phyloP scores from a whole-genome alignment of 2,329 filamentous ascomycete genomes.

The Trichoderma arundinaceum region DNA sequence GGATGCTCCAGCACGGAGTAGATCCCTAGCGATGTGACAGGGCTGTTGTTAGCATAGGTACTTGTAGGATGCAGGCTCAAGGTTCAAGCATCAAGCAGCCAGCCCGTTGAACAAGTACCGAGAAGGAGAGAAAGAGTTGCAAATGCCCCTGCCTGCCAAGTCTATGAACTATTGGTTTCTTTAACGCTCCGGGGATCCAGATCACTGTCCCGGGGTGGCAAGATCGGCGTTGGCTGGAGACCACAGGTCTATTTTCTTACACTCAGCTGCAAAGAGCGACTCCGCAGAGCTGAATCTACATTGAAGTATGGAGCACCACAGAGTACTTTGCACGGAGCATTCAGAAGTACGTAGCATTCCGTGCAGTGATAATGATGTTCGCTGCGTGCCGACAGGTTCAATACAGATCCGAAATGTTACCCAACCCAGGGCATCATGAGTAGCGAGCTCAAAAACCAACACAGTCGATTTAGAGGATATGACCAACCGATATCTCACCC shows the following conservation, averaged over 20 bases:
- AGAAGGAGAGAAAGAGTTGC: neutral
- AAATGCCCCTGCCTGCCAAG: neutral
- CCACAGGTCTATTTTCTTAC: neutral
- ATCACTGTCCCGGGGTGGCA: conserved; percentile 5
- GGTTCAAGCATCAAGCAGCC: neutral
- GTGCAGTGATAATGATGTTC: neutral
- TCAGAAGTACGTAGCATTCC: too few relatives aligned
- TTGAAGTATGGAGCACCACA: neutral
- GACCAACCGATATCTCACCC: neutral
- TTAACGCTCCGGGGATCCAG: conserved; percentile 7
- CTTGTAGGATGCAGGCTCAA: neutral
- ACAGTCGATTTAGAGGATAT: neutral
- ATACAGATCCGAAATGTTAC: conserved; percentile 1
- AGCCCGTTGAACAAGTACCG: neutral
- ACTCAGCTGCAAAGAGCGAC: neutral
- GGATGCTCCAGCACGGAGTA: neutral
- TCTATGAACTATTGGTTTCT: conserved; percentile 1
- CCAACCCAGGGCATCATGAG: neutral
- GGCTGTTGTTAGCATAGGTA: neutral
- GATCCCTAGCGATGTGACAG: neutral
- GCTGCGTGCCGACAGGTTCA: too few relatives aligned
- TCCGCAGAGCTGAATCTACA: neutral
- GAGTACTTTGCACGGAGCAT: neutral
- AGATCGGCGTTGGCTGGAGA: conserved; percentile 3
- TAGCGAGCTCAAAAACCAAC: neutral